Percentiles rank a stretch among this genome's conserved stretches.
Conservation (phyloP, 2,329 filamentous ascomycete genomes). For the Scedosporium apiospermum region DNA sequence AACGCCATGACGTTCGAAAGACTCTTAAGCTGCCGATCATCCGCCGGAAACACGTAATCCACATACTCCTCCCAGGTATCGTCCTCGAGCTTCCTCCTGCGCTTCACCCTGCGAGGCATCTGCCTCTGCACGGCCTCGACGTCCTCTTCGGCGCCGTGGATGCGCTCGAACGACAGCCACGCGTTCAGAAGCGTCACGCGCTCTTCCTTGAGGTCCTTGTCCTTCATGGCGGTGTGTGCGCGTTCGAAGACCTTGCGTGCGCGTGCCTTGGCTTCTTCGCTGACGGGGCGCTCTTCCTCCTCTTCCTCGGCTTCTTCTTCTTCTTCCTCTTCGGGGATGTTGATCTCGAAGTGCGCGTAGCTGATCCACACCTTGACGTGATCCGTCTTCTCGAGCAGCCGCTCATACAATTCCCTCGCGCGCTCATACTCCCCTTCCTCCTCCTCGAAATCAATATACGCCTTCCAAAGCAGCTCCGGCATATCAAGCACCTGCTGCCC, state of each 20-base stretch:
- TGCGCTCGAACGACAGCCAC: conserved; percentile 86
- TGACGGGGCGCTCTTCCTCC: conserved; percentile 59
- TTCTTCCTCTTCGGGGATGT: conserved; percentile 68
- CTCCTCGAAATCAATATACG: conserved; percentile 97
- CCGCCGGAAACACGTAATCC: conserved; percentile 94
- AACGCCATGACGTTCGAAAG: conserved; percentile 75
- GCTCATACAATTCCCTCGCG: conserved; percentile 76
- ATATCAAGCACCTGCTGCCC: conserved; percentile 80
- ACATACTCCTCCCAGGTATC: conserved; percentile 93
- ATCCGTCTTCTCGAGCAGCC: conserved; percentile 86
- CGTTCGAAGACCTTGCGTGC: conserved; percentile 78
- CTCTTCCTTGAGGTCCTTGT: conserved; percentile 86
- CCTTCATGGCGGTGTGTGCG: conserved; percentile 78
- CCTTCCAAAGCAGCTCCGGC: conserved; percentile 96
- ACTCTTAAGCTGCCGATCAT: conserved; percentile 78
- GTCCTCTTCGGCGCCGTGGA: conserved; percentile 67
- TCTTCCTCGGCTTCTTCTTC: conserved; percentile 48
- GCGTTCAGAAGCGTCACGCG: conserved; percentile 84
- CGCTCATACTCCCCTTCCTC: conserved; percentile 85
- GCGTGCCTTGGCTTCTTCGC: conserved; percentile 72
- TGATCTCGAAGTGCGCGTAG: conserved; percentile 97
- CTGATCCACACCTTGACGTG: conserved; percentile 99
- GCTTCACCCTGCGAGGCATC: conserved; percentile 91
- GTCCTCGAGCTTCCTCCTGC: conserved; percentile 82
- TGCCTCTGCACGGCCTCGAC: conserved; percentile 78